Conservation (phyloP, 2,329 filamentous ascomycete genomes). For the Stemphylium vesicarium region DNA sequence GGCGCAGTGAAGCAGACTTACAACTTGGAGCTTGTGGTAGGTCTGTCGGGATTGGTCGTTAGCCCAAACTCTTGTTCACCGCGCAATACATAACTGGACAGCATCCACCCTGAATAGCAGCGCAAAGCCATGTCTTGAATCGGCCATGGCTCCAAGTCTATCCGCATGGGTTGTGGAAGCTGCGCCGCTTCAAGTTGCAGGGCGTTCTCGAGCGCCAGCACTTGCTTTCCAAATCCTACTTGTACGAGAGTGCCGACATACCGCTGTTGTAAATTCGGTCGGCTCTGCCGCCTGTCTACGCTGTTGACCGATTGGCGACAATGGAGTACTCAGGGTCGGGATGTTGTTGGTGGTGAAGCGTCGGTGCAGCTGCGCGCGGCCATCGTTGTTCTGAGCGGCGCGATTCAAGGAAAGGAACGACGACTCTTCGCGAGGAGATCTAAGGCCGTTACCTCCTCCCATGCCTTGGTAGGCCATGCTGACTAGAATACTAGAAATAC, state of each 20-base stretch:
- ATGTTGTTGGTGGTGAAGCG: constrained; percentile 91
- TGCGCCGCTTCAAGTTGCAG: constrained; percentile 1
- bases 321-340: constrained; percentile 76
- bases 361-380: constrained; percentile 79
- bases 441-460: constrained; percentile 76
- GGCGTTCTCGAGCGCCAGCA: constrained; percentile 4
- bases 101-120: background rate
- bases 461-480: constrained; percentile 70
- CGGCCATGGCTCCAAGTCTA: background rate
- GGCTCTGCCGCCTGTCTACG: constrained; percentile 61
- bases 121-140: background rate
- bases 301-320: constrained; percentile 65
- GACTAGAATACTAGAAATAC: constrained; percentile 45
- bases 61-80: constrained; percentile 35
- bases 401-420: constrained; percentile 75
- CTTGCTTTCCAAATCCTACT: constrained; percentile 3
- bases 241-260: constrained; percentile 45
- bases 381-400: constrained; percentile 64
- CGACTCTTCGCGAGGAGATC: constrained; percentile 75
- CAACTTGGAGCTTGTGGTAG: constrained; percentile 77
- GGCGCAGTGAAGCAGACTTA: constrained; percentile 57
- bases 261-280: constrained; percentile 60
- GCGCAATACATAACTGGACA: constrained; percentile 12
- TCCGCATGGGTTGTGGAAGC: background rate
- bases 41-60: constrained; percentile 55